Evolutionary conservation across 306 rosid species (phyloP).

Genomic region (Lupinus albus): DNA sequence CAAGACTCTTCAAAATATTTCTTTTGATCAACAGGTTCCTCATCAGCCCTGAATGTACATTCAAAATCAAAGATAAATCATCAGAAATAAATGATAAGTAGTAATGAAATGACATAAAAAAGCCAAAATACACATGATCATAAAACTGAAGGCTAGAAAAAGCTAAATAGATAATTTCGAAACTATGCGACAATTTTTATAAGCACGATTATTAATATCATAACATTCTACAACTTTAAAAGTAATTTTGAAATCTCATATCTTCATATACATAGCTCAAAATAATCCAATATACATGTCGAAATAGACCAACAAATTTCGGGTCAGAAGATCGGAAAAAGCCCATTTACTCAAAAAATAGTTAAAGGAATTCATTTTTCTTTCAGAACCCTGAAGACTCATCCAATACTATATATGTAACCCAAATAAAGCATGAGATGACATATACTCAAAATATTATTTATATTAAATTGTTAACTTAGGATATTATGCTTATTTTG

Average conservation of each 20-base stretch:
- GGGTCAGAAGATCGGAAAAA: neutral
- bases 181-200: neutral
- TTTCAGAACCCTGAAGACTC: neutral
- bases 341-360: neutral
- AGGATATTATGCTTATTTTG: neutral
- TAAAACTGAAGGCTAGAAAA: neutral
- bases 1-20: conserved; percentile 83
- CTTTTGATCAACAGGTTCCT: conserved; percentile 84
- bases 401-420: conserved; percentile 3
- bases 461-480: neutral
- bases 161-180: conserved; percentile 2
- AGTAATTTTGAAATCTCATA: neutral
- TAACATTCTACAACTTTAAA: neutral
- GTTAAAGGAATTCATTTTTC: neutral
- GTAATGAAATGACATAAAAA: conserved; percentile 5
- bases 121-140: neutral
- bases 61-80: conserved; percentile 27
- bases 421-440: neutral
- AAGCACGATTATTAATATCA: neutral
- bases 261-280: neutral
- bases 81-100: neutral
- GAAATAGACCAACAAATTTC: conserved; percentile 17
- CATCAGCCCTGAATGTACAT: conserved; percentile 79
- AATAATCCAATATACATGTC: neutral
- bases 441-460: neutral